Evolutionary conservation across 805 yeast species (phyloP).

Genomic region (Peterozyma xylosa): DNA sequence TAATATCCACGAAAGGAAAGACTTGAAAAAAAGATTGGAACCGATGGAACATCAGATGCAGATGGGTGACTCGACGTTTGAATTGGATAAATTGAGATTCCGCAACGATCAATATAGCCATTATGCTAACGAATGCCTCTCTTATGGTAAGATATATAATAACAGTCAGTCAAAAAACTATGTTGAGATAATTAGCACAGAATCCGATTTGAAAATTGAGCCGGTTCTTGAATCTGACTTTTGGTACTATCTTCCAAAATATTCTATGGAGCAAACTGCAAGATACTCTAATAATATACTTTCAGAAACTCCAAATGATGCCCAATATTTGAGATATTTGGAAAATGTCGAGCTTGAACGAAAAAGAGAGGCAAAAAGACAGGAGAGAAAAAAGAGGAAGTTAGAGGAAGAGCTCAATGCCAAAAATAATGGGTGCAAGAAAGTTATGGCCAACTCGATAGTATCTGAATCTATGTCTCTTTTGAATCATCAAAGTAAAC

Average conservation of each 20-base stretch:
- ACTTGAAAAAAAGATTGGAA: constrained; percentile 1
- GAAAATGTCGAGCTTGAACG: constrained; percentile 5
- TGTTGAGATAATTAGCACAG: background rate
- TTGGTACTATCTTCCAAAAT: constrained; percentile 16
- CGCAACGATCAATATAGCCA: background rate
- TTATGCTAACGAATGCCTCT: constrained; percentile 1
- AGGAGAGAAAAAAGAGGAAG: constrained; percentile 4
- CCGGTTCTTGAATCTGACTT: background rate
- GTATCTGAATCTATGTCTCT: too few species aligned
- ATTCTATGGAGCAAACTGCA: constrained; percentile 16
- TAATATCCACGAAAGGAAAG: background rate
- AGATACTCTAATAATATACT: constrained; percentile 14
- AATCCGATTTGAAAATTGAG: too few species aligned
- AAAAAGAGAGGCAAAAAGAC: constrained; percentile 3
- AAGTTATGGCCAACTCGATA: too few species aligned
- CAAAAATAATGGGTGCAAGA: too few species aligned
- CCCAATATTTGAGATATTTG: constrained; percentile 12
- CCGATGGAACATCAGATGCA: too few species aligned
- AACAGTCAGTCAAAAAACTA: background rate
- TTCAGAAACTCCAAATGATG: constrained; percentile 16
- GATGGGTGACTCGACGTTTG: constrained; percentile 3
- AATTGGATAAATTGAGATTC: background rate
- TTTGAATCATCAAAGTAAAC: too few species aligned
- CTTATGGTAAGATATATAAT: background rate
- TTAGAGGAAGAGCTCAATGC: background rate